phyloP scores from a whole-genome alignment of 768 basidiomycete genomes.

The Phlebiopsis gigantea region DNA sequence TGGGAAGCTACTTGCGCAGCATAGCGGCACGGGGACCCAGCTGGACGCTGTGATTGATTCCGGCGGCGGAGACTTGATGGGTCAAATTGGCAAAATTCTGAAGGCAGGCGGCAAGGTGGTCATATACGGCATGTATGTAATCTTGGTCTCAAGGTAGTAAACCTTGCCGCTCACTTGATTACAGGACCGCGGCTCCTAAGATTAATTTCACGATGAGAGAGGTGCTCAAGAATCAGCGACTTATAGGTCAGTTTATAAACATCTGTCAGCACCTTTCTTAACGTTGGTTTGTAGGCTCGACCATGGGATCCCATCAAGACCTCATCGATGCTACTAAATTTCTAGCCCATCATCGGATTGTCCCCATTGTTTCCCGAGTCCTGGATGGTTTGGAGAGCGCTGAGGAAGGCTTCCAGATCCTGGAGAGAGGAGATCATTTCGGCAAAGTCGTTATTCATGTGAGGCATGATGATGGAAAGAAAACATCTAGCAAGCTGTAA shows the following conservation, averaged over 20 bases:
- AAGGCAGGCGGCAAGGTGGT: constrained; percentile 33
- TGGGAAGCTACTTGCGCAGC: constrained; percentile 25
- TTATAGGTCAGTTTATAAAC: constrained; percentile 50
- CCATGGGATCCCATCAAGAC: constrained; percentile 79
- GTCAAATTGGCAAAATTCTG: constrained; percentile 29
- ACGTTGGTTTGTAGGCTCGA: constrained; percentile 50
- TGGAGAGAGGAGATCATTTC: constrained; percentile 63
- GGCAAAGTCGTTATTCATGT: constrained; percentile 71
- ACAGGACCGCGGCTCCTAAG: constrained; percentile 56
- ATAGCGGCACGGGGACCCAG: constrained; percentile 11
- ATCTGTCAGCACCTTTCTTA: neutral
- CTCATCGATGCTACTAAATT: constrained; percentile 69
- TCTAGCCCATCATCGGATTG: constrained; percentile 56
- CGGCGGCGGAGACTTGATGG: constrained; percentile 37
- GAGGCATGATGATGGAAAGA: constrained; percentile 6
- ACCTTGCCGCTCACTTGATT: no score
- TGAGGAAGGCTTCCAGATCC: constrained; percentile 65
- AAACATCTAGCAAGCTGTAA: neutral
- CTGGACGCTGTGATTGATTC: constrained; percentile 42
- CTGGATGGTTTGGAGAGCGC: constrained; percentile 60
- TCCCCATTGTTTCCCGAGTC: constrained; percentile 66
- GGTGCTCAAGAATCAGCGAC: constrained; percentile 66
- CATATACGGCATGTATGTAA: constrained; percentile 34
- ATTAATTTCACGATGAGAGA: constrained; percentile 73
- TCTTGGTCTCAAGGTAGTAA: no score